A percentile compares a stretch with the other conserved stretches of the same genome.
Evolutionary conservation across 2,329 filamentous ascomycete species (phyloP).

Genomic region (Tolypocladium tundrense): DNA sequence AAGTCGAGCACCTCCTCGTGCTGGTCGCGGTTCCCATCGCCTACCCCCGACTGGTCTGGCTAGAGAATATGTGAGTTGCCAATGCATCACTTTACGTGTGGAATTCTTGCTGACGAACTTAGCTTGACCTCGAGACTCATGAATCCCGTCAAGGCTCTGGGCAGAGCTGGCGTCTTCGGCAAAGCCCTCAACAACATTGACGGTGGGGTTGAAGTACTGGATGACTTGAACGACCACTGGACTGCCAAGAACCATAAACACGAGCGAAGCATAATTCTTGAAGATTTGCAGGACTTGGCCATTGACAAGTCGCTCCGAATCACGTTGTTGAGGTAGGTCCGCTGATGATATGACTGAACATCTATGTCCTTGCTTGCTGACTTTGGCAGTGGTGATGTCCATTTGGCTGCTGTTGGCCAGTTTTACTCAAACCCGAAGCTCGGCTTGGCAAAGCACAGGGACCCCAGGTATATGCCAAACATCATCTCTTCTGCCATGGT

Average conservation of each 20-base stretch:
- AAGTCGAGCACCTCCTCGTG: conserved; percentile 84
- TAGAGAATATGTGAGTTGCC: conserved; percentile 54
- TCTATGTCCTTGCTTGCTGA: not conserved
- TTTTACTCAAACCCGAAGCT: conserved; percentile 90
- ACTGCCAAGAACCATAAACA: conserved; percentile 89
- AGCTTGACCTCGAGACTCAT: conserved; percentile 75
- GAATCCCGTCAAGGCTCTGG: conserved; percentile 81
- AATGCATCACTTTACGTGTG: not conserved
- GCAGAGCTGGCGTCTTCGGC: conserved; percentile 70
- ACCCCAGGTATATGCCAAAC: conserved; percentile 96
- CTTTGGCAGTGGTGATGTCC: conserved; percentile 70
- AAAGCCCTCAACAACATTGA: conserved; percentile 81
- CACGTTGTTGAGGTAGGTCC: conserved; percentile 64
- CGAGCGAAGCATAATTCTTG: conserved; percentile 77
- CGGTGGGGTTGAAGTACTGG: conserved; percentile 81
- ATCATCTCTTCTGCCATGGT: conserved; percentile 89
- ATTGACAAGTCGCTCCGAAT: conserved; percentile 86
- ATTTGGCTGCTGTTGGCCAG: conserved; percentile 83
- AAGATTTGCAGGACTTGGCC: conserved; percentile 86
- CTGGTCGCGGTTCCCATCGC: conserved; percentile 76
- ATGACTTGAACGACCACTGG: conserved; percentile 95
- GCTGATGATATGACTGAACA: no score
- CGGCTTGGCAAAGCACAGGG: conserved; percentile 70
- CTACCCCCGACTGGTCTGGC: conserved; percentile 64
- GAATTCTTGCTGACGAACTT: conserved; percentile 18